Evolutionary conservation across 2,329 filamentous ascomycete genomes (phyloP).

Genomic region (Pseudogymnoascus sp.): DNA sequence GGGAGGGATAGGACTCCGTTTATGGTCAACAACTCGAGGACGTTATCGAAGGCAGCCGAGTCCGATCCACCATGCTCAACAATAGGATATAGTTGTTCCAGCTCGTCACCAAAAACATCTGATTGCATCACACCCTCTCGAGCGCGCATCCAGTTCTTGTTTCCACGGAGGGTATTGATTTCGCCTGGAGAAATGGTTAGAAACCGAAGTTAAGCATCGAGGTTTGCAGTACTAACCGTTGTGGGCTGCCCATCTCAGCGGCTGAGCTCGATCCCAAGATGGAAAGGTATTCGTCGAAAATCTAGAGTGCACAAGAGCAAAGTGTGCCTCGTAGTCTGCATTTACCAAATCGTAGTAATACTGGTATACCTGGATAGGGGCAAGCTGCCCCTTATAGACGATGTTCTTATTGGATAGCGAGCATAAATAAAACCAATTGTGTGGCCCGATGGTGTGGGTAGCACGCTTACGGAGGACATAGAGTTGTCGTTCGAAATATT

Average conservation of each 20-base stretch:
- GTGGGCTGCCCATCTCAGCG: conserved; percentile 91
- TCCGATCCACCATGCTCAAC: conserved; percentile 96
- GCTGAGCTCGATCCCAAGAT: conserved; percentile 95
- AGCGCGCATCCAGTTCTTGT: conserved; percentile 99
- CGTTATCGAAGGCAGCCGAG: conserved; percentile 95
- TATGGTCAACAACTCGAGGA: conserved; percentile 86
- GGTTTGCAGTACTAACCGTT: conserved; percentile 55
- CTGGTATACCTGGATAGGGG: conserved; percentile 91
- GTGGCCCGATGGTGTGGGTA: conserved; percentile 86
- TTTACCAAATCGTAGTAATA: conserved; percentile 97
- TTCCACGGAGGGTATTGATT: conserved; percentile 93
- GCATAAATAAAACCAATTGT: conserved; percentile 99
- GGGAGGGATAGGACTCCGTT: conserved; percentile 93
- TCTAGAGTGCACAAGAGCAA: conserved; percentile 91
- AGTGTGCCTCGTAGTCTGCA: conserved; percentile 95
- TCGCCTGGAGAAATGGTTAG: conserved; percentile 47
- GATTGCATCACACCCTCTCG: conserved; percentile 93
- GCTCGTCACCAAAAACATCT: conserved; percentile 82
- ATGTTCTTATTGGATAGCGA: conserved; percentile 96
- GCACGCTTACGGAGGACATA: conserved; percentile 92
- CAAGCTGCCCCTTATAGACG: conserved; percentile 95
- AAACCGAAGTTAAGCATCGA: conserved; percentile 19
- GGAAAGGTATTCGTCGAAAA: conserved; percentile 99
- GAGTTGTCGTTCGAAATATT: conserved; percentile 83
- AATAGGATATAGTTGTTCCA: conserved; percentile 85